Percentiles rank a stretch among this genome's conserved stretches.
phyloP scores from a whole-genome alignment of 768 basidiomycete genomes.

The Serendipita sp. region DNA sequence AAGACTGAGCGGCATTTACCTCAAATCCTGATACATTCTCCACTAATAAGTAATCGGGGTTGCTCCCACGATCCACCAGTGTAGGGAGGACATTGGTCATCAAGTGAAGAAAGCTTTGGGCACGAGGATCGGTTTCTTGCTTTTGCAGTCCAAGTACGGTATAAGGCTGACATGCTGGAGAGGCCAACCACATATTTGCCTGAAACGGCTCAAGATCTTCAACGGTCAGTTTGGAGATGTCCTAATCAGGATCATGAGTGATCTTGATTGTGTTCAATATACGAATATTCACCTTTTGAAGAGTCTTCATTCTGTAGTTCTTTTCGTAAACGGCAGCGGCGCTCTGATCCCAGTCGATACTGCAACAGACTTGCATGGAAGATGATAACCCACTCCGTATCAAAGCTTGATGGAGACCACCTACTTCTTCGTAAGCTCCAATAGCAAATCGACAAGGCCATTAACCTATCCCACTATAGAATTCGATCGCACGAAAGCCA shows the following conservation, averaged over 20 bases:
- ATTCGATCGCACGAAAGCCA: constrained; percentile 31
- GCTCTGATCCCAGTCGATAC: constrained; percentile 74
- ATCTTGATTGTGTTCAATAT: not conserved
- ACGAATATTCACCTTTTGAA: constrained; percentile 32
- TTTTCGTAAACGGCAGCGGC: constrained; percentile 54
- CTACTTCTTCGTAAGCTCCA: constrained; percentile 22
- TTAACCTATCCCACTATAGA: constrained; percentile 67
- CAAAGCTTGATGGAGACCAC: constrained; percentile 59
- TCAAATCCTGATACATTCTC: constrained; percentile 80
- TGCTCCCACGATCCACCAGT: constrained; percentile 27
- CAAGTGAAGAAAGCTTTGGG: constrained; percentile 59
- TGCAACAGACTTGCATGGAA: constrained; percentile 37
- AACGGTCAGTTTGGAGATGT: constrained; percentile 45
- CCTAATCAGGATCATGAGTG: constrained; percentile 24
- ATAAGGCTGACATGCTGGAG: constrained; percentile 75
- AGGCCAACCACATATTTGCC: constrained; percentile 60
- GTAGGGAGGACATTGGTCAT: constrained; percentile 46
- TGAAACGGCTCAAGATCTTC: constrained; percentile 28
- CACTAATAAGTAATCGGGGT: constrained; percentile 47
- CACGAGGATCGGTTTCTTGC: constrained; percentile 57
- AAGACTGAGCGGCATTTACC: constrained; percentile 24
- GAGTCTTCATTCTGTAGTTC: constrained; percentile 36
- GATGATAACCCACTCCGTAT: constrained; percentile 24
- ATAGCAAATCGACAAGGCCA: constrained; percentile 8
- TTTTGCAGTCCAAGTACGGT: constrained; percentile 61